Base-by-base conservation (phyloP, 2,329 filamentous ascomycete species). In the Pseudopithomyces chartarum region DNA sequence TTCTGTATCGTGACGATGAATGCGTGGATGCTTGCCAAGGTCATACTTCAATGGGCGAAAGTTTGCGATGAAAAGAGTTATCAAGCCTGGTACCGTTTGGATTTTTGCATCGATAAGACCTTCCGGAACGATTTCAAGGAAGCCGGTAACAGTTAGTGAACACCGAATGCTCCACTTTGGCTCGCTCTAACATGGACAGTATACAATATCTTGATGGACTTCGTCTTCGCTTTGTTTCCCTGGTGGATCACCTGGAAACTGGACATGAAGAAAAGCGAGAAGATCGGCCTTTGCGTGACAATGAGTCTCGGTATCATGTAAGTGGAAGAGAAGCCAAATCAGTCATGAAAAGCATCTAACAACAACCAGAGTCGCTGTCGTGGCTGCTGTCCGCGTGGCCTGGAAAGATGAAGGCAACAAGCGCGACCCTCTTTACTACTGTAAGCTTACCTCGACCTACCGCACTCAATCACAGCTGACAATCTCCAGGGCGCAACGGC, bases 131-230 rank as follows among this genome's bases (percentile, higher is more conserved):
- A 78, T 36, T 81, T 82, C 61, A 84, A 84, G 57, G 78, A 81
- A 52, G 80, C 79, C 8, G 82, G 82, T 33, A 83, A 84, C 58
- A 74, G 80, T 82, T 56, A 67, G 80, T 62, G 38, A 40, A 6
- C 10, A 10, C 7, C 38, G 17, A 10, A 19, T 17, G 7, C 6
- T 34, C n/a, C 20, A 12, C 13, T 32, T 15, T 19, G 19, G 39
- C 11, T 10, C 19, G 12, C n/a, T 39, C 66, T 59, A 47, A 36
- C 10, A 6, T 1, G 2, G 8, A 3, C 38, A 83, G 80, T 81
- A 5, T 83, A 82, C 66, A 84, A 83, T 64, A 80, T 83, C 54
- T 71, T 83, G 26, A 84, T 83, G 79, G 82, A 84, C 56, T 82
- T 84, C 39, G 60, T 81, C 0, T 79, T 84, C 61, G 81, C 82